Percentiles rank a stretch among this genome's conserved stretches.
These are phyloP conservation scores for Exobasidium rhododendri DNA, from an alignment of 1,284 basidiomycete genomes.

Conservation along the genomic window DNA sequence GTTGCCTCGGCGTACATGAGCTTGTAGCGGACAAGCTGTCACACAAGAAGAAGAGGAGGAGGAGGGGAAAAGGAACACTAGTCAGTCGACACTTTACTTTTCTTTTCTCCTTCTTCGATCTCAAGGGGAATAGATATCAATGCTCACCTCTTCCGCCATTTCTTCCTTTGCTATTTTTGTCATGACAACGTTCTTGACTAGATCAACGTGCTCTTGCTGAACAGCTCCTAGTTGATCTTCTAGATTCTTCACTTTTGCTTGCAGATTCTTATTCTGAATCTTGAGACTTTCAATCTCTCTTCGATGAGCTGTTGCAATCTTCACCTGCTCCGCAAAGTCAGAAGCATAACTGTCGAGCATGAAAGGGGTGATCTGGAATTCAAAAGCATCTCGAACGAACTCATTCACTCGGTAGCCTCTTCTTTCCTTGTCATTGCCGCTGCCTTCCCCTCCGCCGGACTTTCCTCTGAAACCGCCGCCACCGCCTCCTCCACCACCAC, in stretches of 20 bases:
- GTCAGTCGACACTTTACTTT: too few relatives aligned
- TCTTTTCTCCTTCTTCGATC: neutral
- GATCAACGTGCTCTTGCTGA: constrained; percentile 49
- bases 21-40: constrained; percentile 45
- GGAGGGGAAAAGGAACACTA: neutral
- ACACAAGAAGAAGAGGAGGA: neutral
- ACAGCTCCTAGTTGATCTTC: constrained; percentile 42
- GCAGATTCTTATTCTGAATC: constrained; percentile 50
- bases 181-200: constrained; percentile 50
- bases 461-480: too few relatives aligned
- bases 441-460: too few relatives aligned
- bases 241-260: constrained; percentile 39
- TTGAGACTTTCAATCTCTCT: constrained; percentile 48
- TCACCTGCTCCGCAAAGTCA: constrained; percentile 49
- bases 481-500: neutral
- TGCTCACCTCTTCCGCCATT: constrained; percentile 39
- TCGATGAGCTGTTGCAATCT: constrained; percentile 43
- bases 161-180: constrained; percentile 52
- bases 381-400: constrained; percentile 48
- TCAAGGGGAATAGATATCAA: too few relatives aligned
- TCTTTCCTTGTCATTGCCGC: neutral
- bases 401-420: constrained; percentile 28
- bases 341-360: constrained; percentile 42
- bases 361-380: constrained; percentile 44
- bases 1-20: constrained; percentile 32